A percentile compares a stretch with the other conserved stretches of the same genome.
Evolutionary conservation across 768 basidiomycete genomes (phyloP).

Genomic region (Boletus sp.): DNA sequence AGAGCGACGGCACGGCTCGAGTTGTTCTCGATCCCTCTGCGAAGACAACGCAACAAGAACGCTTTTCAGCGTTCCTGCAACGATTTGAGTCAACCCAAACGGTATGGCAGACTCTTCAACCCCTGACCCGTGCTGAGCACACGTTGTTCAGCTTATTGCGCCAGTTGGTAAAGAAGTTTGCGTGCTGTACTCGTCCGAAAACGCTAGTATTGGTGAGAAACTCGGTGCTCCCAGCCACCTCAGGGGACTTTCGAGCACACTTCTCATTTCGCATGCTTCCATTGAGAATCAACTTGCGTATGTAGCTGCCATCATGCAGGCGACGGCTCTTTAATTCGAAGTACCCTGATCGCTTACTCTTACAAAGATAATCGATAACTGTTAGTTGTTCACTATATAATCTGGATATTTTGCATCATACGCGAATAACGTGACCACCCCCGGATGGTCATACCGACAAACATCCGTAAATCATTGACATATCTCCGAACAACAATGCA

Average conservation of each 20-base stretch:
- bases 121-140: background rate
- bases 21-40: conserved; percentile 40
- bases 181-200: conserved; percentile 57
- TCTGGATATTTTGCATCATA: background rate
- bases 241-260: conserved; percentile 39
- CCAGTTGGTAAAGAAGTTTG: conserved; percentile 50
- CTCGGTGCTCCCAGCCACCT: conserved; percentile 49
- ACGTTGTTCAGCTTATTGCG: conserved; percentile 50
- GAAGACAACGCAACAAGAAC: conserved; percentile 39
- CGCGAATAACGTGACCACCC: background rate
- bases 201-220: conserved; percentile 41
- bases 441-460: conserved; percentile 5
- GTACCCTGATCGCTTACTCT: background rate
- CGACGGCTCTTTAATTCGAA: conserved; percentile 14
- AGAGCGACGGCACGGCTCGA: conserved; percentile 48
- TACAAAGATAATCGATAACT: background rate
- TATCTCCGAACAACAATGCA: conserved; percentile 30
- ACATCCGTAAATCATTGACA: conserved; percentile 20
- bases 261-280: conserved; percentile 54
- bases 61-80: conserved; percentile 48
- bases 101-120: conserved; percentile 34
- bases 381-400: background rate
- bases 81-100: conserved; percentile 52
- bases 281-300: conserved; percentile 61
- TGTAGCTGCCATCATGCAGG: conserved; percentile 45